Base-by-base conservation (phyloP, 345 rosid genomes). In the Erodium maritimum region DNA sequence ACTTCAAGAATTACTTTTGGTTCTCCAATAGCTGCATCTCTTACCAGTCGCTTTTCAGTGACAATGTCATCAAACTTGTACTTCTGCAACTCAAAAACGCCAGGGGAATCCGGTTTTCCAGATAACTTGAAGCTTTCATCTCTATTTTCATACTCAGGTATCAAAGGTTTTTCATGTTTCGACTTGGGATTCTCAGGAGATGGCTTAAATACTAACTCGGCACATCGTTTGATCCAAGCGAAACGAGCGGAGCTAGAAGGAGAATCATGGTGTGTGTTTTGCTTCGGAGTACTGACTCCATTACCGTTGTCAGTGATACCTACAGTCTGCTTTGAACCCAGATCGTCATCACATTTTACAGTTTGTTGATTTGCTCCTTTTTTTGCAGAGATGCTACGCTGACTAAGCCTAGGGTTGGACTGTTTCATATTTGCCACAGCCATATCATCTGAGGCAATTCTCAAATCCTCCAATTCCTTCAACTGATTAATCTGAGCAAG, bases 211-310 rank as follows among this genome's bases (percentile, higher is more conserved):
- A 93, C 69, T 65, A 78, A 68, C 51, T 83, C 84, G 4, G 85
- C 67, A 67, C 74, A 87, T 14, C 78, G 81, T 65, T 76, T 89
- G 55, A 93, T 66, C 99, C 99, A 93, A 34, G 95, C 80, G 67
- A 79, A 69, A 65, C 76, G 90, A 70, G 83, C 79, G 63, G 80
- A 55, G 57, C 73, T 65, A 3, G 37, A 29, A 58, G 81, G 67
- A 17, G 77, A 71, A 60, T 65, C 63, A 63, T 72, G 62, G 53
- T 59, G 61, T 19, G 55, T 42, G 60, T 73, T 74, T 66, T 60
- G 75, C 59, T 61, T 19, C n/a, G 80, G 55, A 54, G 83, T 71
- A 66, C 62, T 70, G 59, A 66, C 66, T 60, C 77, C 80, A 76
- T 68, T 60, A 52, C 73, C 77, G 65, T 71, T 71, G 59, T 61